Evolutionary conservation across 805 yeast species (phyloP).

Genomic region (Torulaspora maleeae): DNA sequence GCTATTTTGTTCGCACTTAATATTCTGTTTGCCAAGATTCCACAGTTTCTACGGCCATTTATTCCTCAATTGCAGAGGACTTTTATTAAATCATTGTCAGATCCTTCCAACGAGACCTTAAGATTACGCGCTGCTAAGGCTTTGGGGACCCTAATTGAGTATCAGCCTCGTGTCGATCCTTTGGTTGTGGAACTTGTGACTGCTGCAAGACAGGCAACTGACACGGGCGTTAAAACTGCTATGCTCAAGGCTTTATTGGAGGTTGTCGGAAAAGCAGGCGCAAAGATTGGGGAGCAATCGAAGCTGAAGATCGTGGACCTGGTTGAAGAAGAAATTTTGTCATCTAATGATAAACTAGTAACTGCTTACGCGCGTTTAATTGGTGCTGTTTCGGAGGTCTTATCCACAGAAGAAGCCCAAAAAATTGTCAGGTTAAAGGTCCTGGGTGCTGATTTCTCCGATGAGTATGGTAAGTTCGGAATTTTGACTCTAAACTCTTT

Average conservation of each 20-base stretch:
- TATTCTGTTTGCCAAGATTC: conserved; percentile 72
- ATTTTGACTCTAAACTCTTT: conserved; percentile 73
- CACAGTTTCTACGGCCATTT: conserved; percentile 88
- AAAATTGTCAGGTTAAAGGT: conserved; percentile 58
- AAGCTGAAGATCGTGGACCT: conserved; percentile 63
- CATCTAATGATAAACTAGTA: conserved; percentile 55
- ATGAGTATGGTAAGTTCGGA: conserved; percentile 53
- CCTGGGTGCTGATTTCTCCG: conserved; percentile 41
- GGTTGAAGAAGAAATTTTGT: conserved; percentile 64
- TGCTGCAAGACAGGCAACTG: conserved; percentile 65
- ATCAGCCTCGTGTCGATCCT: conserved; percentile 93
- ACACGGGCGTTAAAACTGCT: conserved; percentile 72
- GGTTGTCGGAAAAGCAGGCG: conserved; percentile 75
- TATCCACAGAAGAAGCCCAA: conserved; percentile 59
- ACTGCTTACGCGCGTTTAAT: conserved; percentile 73
- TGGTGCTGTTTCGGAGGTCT: conserved; percentile 68
- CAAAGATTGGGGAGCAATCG: conserved; percentile 68
- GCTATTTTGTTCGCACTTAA: conserved; percentile 87
- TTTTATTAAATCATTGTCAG: conserved; percentile 85
- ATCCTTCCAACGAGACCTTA: conserved; percentile 64
- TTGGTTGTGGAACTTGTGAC: conserved; percentile 75
- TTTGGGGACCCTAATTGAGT: conserved; percentile 77
- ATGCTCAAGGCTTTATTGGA: conserved; percentile 81
- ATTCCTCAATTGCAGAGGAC: conserved; percentile 97
- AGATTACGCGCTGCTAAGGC: conserved; percentile 86